Evolutionary conservation across 2,329 filamentous ascomycete genomes (phyloP).

Genomic region (Xylaria polymorpha): DNA sequence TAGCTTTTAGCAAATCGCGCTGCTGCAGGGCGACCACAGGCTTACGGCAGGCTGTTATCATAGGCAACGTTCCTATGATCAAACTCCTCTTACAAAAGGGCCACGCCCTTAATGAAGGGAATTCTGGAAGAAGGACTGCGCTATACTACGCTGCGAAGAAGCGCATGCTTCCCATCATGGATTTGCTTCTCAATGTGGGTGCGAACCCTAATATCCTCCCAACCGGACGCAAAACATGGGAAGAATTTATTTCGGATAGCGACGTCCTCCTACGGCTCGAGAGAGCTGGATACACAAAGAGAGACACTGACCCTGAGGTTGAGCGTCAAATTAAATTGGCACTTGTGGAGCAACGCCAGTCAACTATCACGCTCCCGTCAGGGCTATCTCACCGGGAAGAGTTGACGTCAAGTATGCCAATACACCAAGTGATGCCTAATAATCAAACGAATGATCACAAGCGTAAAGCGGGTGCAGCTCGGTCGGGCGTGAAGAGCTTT

Average conservation of each 20-base stretch:
- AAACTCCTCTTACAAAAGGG: background rate
- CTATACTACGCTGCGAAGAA: constrained; percentile 20
- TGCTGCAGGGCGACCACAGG: constrained; percentile 1
- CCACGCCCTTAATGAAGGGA: background rate
- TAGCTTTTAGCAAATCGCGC: constrained; percentile 16
- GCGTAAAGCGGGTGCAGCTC: background rate
- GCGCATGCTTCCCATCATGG: background rate
- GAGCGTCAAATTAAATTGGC: background rate
- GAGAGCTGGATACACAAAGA: background rate
- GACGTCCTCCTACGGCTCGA: background rate
- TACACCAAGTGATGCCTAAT: background rate
- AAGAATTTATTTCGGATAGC: constrained; percentile 26
- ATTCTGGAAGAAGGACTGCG: constrained; percentile 19
- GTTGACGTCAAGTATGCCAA: constrained; percentile 1
- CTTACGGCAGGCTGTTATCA: constrained; percentile 13
- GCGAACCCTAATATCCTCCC: constrained; percentile 12
- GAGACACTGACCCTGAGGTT: background rate
- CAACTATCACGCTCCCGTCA: background rate
- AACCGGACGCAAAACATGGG: constrained; percentile 6
- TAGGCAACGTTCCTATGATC: background rate
- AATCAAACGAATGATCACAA: background rate
- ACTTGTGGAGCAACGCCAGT: background rate
- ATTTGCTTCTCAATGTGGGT: constrained; percentile 1
- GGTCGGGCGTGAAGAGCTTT: background rate
- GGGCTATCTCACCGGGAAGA: too few species aligned